Percentiles rank a stretch among this genome's conserved stretches.
Conservation (phyloP, 768 basidiomycete genomes). For the Mycena rosella region DNA sequence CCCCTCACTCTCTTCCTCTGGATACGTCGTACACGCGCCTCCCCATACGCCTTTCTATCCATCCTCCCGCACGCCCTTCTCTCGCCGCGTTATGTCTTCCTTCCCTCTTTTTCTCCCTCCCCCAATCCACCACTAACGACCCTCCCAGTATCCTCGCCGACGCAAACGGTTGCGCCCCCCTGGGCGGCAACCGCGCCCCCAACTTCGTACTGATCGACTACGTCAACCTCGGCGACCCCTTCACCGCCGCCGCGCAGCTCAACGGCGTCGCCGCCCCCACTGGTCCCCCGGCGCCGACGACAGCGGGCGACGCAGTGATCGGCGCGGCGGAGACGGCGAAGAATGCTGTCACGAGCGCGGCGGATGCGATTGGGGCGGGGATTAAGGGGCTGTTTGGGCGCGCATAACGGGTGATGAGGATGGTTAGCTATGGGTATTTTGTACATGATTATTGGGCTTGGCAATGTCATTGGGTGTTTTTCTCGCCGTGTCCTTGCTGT, state of each 20-base stretch:
- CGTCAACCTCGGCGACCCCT: conserved; percentile 57
- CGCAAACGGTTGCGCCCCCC: conserved; percentile 56
- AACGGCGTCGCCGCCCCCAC: conserved; percentile 49
- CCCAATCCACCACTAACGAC: neutral
- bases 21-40: no score
- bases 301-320: neutral
- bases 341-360: neutral
- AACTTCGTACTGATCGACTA: conserved; percentile 65
- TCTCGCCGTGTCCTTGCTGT: no score
- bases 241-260: conserved; percentile 53
- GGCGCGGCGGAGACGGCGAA: neutral
- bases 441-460: no score
- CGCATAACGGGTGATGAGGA: no score
- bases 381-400: conserved; percentile 7
- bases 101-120: neutral
- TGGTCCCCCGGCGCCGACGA: conserved; percentile 1
- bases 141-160: conserved; percentile 52
- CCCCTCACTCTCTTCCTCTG: no score
- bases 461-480: no score
- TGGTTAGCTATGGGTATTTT: no score
- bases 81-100: no score
- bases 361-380: neutral
- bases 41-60: no score
- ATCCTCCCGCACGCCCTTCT: no score
- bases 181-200: conserved; percentile 54